A percentile compares a stretch with the other conserved stretches of the same genome.
phyloP scores from a whole-genome alignment of 228 moss, liverwort and hornwort genomes.

The Sphagnum fallax region DNA sequence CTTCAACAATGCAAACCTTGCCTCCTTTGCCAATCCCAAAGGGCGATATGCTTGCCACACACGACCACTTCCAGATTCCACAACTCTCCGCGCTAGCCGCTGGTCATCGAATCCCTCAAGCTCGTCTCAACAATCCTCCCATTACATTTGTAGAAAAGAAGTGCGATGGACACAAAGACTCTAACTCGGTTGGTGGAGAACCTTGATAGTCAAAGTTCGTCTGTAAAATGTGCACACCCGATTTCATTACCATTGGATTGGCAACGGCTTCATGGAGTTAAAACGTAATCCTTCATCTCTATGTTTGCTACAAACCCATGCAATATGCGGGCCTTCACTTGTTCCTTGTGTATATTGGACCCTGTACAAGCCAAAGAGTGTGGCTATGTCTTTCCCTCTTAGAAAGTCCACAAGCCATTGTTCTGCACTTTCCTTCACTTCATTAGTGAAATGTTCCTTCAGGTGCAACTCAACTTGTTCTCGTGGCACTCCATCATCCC shows the following conservation, averaged over 20 bases:
- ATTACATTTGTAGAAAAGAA: constrained; percentile 6
- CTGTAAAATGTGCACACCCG: too few relatives aligned
- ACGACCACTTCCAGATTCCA: constrained; percentile 23
- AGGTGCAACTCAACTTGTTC: too few relatives aligned
- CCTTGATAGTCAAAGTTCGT: too few relatives aligned
- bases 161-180: too few relatives aligned
- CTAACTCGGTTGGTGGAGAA: too few relatives aligned
- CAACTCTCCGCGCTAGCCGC: constrained; percentile 22
- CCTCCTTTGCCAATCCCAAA: constrained; percentile 27
- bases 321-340: neutral
- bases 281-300: too few relatives aligned
- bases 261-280: too few relatives aligned
- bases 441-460: too few relatives aligned
- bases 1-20: constrained; percentile 44
- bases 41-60: neutral
- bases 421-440: neutral
- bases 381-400: constrained; percentile 1
- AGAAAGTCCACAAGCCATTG: constrained; percentile 4
- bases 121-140: constrained; percentile 47
- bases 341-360: neutral
- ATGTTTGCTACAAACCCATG: neutral
- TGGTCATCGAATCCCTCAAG: constrained; percentile 20
- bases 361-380: neutral
- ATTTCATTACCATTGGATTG: too few relatives aligned
- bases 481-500: too few relatives aligned